phyloP scores from a whole-genome alignment of 1,139 yeast species.

The Blastobotrys serpentis region DNA sequence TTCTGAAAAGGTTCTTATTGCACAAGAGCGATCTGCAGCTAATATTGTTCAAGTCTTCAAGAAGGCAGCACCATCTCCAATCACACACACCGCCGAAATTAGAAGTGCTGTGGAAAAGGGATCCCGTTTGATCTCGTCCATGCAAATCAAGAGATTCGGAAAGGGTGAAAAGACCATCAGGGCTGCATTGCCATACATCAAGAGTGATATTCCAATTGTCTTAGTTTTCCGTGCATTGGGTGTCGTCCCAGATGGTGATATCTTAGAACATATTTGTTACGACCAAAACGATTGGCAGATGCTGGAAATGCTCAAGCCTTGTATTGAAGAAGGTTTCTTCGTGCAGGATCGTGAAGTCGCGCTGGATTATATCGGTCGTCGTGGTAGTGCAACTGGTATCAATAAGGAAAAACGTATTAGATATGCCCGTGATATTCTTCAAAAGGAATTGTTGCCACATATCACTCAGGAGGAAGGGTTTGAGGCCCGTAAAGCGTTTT shows the following conservation, averaged over 20 bases:
- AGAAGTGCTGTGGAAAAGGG: constrained; percentile 97
- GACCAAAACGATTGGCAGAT: constrained; percentile 99
- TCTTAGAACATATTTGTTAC: constrained; percentile 94
- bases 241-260: constrained; percentile 98
- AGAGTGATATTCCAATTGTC: constrained; percentile 94
- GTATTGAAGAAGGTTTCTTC: constrained; percentile 98
- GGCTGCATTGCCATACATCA: constrained; percentile 94
- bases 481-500: constrained; percentile 94
- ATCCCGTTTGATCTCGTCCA: constrained; percentile 85
- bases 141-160: constrained; percentile 90
- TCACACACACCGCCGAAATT: constrained; percentile 94
- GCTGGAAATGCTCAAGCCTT: constrained; percentile 98
- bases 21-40: constrained; percentile 98
- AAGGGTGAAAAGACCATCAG: constrained; percentile 84
- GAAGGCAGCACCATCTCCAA: constrained; percentile 96
- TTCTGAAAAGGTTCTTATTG: constrained; percentile 95
- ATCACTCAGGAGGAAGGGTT: constrained; percentile 97
- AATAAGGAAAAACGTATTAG: constrained; percentile 97
- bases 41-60: constrained; percentile 97
- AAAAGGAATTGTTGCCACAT: constrained; percentile 93
- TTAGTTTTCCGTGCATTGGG: constrained; percentile 97
- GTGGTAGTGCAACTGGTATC: constrained; percentile 92
- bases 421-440: constrained; percentile 93
- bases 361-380: constrained; percentile 94
- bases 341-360: constrained; percentile 98